Evolutionary conservation across 331 rosid species (phyloP).

Genomic region (Acacia concinna): DNA sequence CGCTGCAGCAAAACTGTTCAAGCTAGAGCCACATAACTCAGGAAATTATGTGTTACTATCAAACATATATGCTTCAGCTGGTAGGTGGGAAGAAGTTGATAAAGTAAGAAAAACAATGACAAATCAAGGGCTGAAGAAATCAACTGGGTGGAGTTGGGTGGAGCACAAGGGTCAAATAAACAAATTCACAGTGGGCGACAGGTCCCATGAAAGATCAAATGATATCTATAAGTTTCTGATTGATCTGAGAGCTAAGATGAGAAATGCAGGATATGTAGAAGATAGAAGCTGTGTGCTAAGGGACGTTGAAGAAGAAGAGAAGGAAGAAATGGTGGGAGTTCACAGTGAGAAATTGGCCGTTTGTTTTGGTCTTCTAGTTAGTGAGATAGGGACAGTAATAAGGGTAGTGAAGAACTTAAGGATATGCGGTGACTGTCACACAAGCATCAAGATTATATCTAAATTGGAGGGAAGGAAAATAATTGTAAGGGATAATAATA

Average conservation of each 20-base stretch:
- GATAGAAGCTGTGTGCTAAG: slow-evolving; percentile 48
- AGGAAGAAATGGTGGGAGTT: slow-evolving; percentile 52
- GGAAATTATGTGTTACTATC: slow-evolving; percentile 65
- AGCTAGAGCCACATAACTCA: slow-evolving; percentile 59
- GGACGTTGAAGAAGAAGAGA: slow-evolving; percentile 59
- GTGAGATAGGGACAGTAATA: slow-evolving; percentile 35
- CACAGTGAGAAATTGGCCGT: slow-evolving; percentile 55
- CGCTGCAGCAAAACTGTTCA: slow-evolving; percentile 57
- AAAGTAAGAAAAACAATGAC: slow-evolving; percentile 54
- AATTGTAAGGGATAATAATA: slow-evolving; percentile 51
- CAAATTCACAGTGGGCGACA: slow-evolving; percentile 47
- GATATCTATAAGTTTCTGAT: slow-evolving; percentile 41
- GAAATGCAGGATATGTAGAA: slow-evolving; percentile 40
- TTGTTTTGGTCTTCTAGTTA: slow-evolving; percentile 50
- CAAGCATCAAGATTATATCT: slow-evolving; percentile 45
- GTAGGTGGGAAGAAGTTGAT: slow-evolving; percentile 67
- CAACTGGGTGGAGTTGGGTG: slow-evolving; percentile 58
- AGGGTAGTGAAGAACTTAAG: slow-evolving; percentile 50
- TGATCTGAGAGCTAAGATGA: slow-evolving; percentile 41
- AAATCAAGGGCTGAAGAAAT: slow-evolving; percentile 49
- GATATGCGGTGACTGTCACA: slow-evolving; percentile 48
- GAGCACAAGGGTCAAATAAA: slow-evolving; percentile 49
- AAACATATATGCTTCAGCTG: slow-evolving; percentile 61
- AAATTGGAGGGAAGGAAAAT: slow-evolving; percentile 45
- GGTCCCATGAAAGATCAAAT: slow-evolving; percentile 41